A percentile compares a stretch with the other conserved stretches of the same genome.
phyloP scores from a whole-genome alignment of 805 yeast genomes.

The Candida railenensis region DNA sequence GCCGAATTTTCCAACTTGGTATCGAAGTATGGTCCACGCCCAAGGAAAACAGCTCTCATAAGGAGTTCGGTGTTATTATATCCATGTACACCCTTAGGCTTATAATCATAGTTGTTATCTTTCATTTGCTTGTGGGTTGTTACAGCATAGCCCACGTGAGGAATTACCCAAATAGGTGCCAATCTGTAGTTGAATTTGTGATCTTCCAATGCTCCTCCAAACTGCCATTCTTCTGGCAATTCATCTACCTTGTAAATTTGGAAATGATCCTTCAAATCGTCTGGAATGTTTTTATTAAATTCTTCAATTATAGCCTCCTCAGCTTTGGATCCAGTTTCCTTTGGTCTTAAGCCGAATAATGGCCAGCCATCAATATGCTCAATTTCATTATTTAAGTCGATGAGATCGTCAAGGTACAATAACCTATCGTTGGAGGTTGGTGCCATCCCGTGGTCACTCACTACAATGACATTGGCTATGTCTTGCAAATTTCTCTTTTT shows the following conservation, averaged over 20 bases:
- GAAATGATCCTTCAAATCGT: slow-evolving; percentile 32
- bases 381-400: slow-evolving; percentile 48
- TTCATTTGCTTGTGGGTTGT: slow-evolving; percentile 60
- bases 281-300: slow-evolving; percentile 30
- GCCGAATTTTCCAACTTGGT: slow-evolving; percentile 24
- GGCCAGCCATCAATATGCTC: slow-evolving; percentile 84
- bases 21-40: slow-evolving; percentile 75
- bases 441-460: slow-evolving; percentile 94
- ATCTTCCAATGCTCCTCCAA: slow-evolving; percentile 40
- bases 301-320: slow-evolving; percentile 36
- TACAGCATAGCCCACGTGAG: slow-evolving; percentile 76
- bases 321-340: slow-evolving; percentile 36
- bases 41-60: slow-evolving; percentile 83
- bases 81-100: slow-evolving; percentile 82
- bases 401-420: slow-evolving; percentile 68
- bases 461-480: slow-evolving; percentile 70
- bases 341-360: slow-evolving; percentile 72
- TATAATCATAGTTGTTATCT: slow-evolving; percentile 46
- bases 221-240: slow-evolving; percentile 52
- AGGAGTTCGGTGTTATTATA: slow-evolving; percentile 72
- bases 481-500: slow-evolving; percentile 54
- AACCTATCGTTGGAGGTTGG: slow-evolving; percentile 74
- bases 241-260: slow-evolving; percentile 54
- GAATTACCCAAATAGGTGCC: slow-evolving; percentile 85
- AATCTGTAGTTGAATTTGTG: slow-evolving; percentile 56